Base-by-base conservation (phyloP, 2,329 filamentous ascomycete species). In the Sphaerulina musiva region DNA sequence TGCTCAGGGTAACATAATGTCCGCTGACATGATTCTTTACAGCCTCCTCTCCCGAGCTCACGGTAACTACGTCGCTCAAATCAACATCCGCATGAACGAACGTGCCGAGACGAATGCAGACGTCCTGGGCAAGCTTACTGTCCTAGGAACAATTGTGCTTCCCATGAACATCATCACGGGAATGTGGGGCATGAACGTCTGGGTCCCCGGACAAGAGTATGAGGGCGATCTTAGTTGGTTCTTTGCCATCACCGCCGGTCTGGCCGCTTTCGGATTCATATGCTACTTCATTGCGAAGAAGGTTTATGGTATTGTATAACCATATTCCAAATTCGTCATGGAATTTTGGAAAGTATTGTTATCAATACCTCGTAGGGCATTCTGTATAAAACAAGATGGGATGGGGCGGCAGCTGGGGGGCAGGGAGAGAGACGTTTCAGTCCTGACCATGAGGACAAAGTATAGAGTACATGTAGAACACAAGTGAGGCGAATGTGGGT, bases 121-220 rank as follows among this genome's bases (percentile, higher is more conserved):
- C 69, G 90, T 96, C 1, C 80, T 98, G 10, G 91, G 91, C 59
- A 95, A 93, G 71, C 80, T 98, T 56, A 97, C 93, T 0, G 93
- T 98, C 1, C 78, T 98, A 1, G 93, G 93, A 60, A 98, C 93
- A 5, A 97, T 98, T 62, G 92, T 98, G 2, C 76, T 98, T 53
- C 93, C 93, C 9, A 95, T 98, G 91, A 98, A 98, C 70, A 95
- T 98, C 68, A 92, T 98, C 66, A 97, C 93, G 2, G 93, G 93
- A 62, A 83, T 97, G 65, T 98, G 92, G 91, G 93, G 92, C 48
- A 97, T 97, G 92, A 98, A 98, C 77, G 68, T 69, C 26, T 68
- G 66, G 77, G 93, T 98, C 0, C 93, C 93, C 0, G 93, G 93
- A 1, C 92, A 97, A 70, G 86, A 92, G 44, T 47, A 50, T 31